phyloP scores from a whole-genome alignment of 352 stramenopile species.

The Globisporangium abappressorium region DNA sequence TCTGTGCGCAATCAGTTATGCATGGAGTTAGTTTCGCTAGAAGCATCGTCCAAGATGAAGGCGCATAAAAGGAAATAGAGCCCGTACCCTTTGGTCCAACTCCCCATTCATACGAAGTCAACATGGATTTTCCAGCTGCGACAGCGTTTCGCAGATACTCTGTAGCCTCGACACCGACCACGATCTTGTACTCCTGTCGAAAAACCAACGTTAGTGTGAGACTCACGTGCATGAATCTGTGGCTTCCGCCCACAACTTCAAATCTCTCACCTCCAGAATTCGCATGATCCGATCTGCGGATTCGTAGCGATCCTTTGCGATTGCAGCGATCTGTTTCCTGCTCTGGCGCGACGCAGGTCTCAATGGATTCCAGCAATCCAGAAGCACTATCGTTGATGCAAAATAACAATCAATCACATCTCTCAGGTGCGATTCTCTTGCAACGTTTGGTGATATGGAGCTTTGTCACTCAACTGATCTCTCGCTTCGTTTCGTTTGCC shows the following conservation, averaged over 20 bases:
- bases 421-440: conserved; percentile 4
- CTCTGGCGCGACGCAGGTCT: conserved; percentile 33
- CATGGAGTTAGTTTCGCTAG: conserved; percentile 20
- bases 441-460: background rate
- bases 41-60: conserved; percentile 17
- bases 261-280: conserved; percentile 52
- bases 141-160: conserved; percentile 37
- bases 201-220: background rate
- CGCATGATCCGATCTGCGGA: conserved; percentile 72
- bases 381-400: conserved; percentile 8
- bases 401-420: background rate
- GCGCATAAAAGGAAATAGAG: conserved; percentile 12
- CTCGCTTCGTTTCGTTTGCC: conserved; percentile 46
- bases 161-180: conserved; percentile 31
- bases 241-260: background rate
- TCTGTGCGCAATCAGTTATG: conserved; percentile 8
- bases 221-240: background rate
- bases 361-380: conserved; percentile 22
- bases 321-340: conserved; percentile 28
- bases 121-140: conserved; percentile 25
- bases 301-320: conserved; percentile 62
- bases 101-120: background rate
- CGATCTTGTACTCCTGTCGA: conserved; percentile 42
- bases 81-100: background rate
- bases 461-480: conserved; percentile 40